Evolutionary conservation across 1,139 yeast genomes (phyloP).

Genomic region (Hemisphaericaspora lyxosophila): DNA sequence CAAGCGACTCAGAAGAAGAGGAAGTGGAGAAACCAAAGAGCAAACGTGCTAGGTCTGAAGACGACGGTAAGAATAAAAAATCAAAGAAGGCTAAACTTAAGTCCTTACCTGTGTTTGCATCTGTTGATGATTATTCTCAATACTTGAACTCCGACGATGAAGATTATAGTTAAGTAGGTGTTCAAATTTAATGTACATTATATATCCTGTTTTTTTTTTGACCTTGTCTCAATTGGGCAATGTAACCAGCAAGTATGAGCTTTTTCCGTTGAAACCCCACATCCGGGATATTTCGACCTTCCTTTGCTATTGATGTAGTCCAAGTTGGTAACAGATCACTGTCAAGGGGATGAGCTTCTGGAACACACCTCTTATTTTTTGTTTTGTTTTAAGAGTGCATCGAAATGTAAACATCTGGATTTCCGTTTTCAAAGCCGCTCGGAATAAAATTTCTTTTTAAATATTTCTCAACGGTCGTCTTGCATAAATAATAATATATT

Average conservation of each 20-base stretch:
- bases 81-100: constrained; percentile 61
- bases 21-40: constrained; percentile 17
- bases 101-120: constrained; percentile 81
- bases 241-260: too few species aligned
- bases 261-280: too few species aligned
- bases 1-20: constrained; percentile 22
- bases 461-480: neutral
- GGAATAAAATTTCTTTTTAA: constrained; percentile 1
- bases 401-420: too few species aligned
- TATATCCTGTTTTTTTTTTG: too few species aligned
- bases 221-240: too few species aligned
- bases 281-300: too few species aligned
- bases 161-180: constrained; percentile 24
- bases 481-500: constrained; percentile 1
- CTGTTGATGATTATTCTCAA: constrained; percentile 84
- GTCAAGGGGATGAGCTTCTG: too few species aligned
- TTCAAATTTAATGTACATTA: neutral
- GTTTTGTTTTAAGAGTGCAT: too few species aligned
- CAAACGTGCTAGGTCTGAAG: constrained; percentile 23
- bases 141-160: constrained; percentile 68
- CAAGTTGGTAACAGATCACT: too few species aligned
- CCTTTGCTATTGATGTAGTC: too few species aligned
- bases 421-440: neutral
- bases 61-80: constrained; percentile 25
- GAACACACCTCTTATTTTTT: too few species aligned